Base-by-base conservation (phyloP, 2,329 filamentous ascomycete genomes). In the Phialophora expanda region DNA sequence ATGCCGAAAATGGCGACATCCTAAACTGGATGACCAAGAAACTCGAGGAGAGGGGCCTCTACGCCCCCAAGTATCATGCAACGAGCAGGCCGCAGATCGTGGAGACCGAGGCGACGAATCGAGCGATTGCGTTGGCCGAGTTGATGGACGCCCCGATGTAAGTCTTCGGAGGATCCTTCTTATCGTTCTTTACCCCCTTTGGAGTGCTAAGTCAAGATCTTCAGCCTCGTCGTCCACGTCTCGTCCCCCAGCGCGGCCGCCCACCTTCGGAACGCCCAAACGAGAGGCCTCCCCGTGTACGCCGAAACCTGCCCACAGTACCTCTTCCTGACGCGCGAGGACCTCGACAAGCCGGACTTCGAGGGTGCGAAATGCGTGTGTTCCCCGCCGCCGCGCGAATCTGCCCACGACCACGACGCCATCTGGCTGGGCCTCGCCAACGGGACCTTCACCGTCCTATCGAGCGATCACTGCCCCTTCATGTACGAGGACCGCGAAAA, bases 281-380 rank as follows among this genome's bases (percentile, higher is more conserved):
- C 80, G 8, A 73, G 78, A 3, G 79, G 82, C 0, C 76, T 85
- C 9, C 84, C 85, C 0, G 78, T 86, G 24, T 83, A 84, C 67
- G 85, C 82, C 1, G 84, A 86, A 73, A 87, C 85, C 0, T 87
- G 85, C 71, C 85, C 85, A 2, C 85, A 87, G 63, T 87, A 87
- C 68, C 78, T 87, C 17, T 84, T 84, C 68, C 76, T 87, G n/a
- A 82, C 83, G 1, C 79, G 81, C n/a, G 76, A 79, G 7, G 76
- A 81, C 57, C 75, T 84, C 4, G 77, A 79, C 34, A 76, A 76
- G 7, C 77, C 75, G 0, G 77, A 77, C 4, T 74, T 76, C 32
- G 73, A 77, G 62, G 84, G 84, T 14, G 83, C 84, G 4, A 86
- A 86, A 74, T 82, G 80, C 69, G 82, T 86, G 2, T 87, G 84